Conservation (phyloP, 257 asterid genomes). For the Solanum medicagineum region DNA sequence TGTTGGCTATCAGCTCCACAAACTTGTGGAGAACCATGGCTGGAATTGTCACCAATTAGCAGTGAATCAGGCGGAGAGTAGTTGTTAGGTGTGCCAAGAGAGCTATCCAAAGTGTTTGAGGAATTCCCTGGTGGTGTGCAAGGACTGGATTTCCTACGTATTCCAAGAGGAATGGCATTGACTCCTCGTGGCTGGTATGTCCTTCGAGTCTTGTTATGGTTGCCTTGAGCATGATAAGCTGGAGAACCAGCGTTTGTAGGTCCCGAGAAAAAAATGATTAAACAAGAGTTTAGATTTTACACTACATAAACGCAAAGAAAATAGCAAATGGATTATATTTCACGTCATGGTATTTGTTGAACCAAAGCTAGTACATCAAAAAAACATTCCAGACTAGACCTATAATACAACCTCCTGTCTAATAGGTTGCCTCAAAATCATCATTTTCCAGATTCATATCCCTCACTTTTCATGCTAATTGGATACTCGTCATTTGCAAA, state of each 20-base stretch:
- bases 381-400: neutral
- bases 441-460: neutral
- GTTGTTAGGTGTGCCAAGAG: conserved; percentile 12
- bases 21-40: conserved; percentile 14
- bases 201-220: conserved; percentile 21
- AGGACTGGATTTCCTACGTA: conserved; percentile 17
- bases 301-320: neutral
- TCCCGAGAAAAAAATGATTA: conserved; percentile 16
- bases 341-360: neutral
- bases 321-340: neutral
- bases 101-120: conserved; percentile 20
- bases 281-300: neutral
- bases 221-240: conserved; percentile 23
- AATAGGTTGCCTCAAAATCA: neutral
- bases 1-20: conserved; percentile 12
- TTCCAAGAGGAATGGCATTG: conserved; percentile 19
- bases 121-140: conserved; percentile 20
- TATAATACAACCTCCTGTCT: neutral
- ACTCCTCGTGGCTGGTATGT: conserved; percentile 22
- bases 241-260: conserved; percentile 18
- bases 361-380: neutral
- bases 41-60: conserved; percentile 15
- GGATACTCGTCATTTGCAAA: neutral
- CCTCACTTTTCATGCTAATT: neutral
- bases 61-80: conserved; percentile 20